Evolutionary conservation across 805 yeast genomes (phyloP), one percentile per base, ranked within the genome.

Genomic region (Zygosaccharomyces lentus): DNA sequence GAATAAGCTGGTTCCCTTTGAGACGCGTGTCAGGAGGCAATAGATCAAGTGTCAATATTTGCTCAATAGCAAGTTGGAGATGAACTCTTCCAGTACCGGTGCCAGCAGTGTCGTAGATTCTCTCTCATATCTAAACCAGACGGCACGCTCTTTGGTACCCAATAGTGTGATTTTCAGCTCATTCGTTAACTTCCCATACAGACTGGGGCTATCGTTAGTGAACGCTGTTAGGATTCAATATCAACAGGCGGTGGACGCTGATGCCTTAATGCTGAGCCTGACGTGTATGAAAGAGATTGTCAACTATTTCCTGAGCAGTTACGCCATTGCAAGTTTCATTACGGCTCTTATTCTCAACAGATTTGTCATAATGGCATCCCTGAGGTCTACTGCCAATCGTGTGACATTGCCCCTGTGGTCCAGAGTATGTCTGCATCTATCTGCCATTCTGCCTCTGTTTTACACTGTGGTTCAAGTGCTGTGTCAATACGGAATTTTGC

Each of bases 261-360:
- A 42, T 12, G 41, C 29, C 2, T 27, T 46, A 15, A 19, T 45
- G 12, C 34, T 47, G 6, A 46, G 49, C 32, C 23, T 50, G 24
- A 40, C 43, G 10, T 42, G 42, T 10, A 25, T 49, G 12, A 37
- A 44, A 29, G 46, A 38, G 10, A 43, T 48, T 7, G 53, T 74
- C 41, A 66, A 70, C 21, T 78, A 76, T 53, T 70, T 78, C 50
- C 59, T 74, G 12, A 71, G 78, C 9, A 74, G 75, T 0, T 78
- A 73, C 56, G 76, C 81, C 1, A 60, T 73, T 21, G 66, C 71
- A 24, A 80, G 84, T 60, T 76, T 80, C 73, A 57, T 75, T 7
- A 77, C 80, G 51, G 85, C 83, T 1, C 65, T 81, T 4, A 54
- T 80, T 2, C 64, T 81, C 49, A 81, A 82, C 60, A 65, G 87